Evolutionary conservation across 2,329 filamentous ascomycete genomes (phyloP), one percentile per base, ranked within the genome.

Genomic region (Metarhizium robertsii): DNA sequence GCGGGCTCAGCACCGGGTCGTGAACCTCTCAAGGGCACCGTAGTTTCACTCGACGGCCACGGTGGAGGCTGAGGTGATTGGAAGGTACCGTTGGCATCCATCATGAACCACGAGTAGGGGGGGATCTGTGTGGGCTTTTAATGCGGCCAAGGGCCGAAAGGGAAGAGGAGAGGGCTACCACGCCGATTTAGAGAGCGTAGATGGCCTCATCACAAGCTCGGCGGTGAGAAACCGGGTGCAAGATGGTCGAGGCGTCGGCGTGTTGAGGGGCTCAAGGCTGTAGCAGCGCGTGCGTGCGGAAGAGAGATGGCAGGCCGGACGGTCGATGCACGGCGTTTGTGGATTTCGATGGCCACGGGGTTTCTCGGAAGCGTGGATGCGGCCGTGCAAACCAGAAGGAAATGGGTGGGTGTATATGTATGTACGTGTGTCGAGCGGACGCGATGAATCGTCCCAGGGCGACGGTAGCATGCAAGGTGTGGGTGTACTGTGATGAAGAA

Each of bases 11-110:
- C 20, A 34, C 49, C 40, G 29, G 54, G 51, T 20, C 46, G 55
- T 50, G 54, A 58, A 53, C 51, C 53, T 53, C 48, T 42, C 42
- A 56, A 52, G 18, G 51, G 53, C 32, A 57, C 47, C 25, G 34
- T 50, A 25, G 55, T 55, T 25, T 61, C 58, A 47, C 45, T 54
- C 43, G 58, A 57, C 48, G 58, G 43, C 50, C 49, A 58, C 32
- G 50, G 30, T 6, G 55, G 34, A 42, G 45, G 25, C 25, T 42
- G 55, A 45, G 52, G 34, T n/a, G 50, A 36, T 25, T 52, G 53
- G 52, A 20, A 53, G 42, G 57, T 57, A 56, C 54, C 60, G 53
- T 61, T 59, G 20, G 57, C 6, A 18, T 52, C 48, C 60, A 61
- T 61, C 32, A 20, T 46, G 53, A 53, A 53, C 34, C 45, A 52